Percentiles rank a stretch among this genome's conserved stretches.
Conservation (phyloP, 2,329 filamentous ascomycete species). For the Botrytis deweyae region DNA sequence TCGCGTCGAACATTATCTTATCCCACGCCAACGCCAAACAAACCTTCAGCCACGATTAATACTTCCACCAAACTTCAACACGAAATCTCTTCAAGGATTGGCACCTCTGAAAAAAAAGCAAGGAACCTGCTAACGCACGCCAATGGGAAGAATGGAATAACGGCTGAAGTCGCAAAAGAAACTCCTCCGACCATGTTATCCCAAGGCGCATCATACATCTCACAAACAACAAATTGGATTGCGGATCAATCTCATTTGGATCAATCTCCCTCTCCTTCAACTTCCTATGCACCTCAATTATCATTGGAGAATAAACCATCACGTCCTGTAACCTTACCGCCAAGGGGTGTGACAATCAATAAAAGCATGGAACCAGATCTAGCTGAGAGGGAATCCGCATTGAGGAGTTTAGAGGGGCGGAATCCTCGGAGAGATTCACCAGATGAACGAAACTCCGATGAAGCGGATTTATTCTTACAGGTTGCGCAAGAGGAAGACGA, state of each 20-base stretch:
- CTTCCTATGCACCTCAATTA: conserved; percentile 16
- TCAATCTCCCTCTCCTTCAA: conserved; percentile 7
- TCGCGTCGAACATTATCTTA: conserved; percentile 22
- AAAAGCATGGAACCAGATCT: conserved; percentile 32
- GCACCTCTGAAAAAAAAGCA: conserved; percentile 15
- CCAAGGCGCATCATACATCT: conserved; percentile 28
- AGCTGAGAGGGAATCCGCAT: conserved; percentile 25
- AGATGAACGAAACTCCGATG: conserved; percentile 38
- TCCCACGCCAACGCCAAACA: conserved; percentile 15
- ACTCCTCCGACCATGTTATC: conserved; percentile 36
- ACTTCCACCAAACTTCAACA: conserved; percentile 2
- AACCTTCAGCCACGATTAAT: not conserved
- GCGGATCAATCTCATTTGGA: conserved; percentile 31
- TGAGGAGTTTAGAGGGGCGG: conserved; percentile 34
- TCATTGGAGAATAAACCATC: conserved; percentile 24
- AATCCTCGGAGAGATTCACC: conserved; percentile 24
- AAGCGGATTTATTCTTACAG: conserved; percentile 38
- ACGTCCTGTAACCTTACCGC: conserved; percentile 34
- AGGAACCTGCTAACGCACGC: conserved; percentile 20
- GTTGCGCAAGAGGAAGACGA: conserved; percentile 38
- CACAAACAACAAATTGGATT: conserved; percentile 36
- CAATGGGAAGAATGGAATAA: conserved; percentile 25
- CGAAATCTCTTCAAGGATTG: not conserved
- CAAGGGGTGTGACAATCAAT: conserved; percentile 35
- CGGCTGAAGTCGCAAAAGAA: conserved; percentile 24